These are phyloP conservation scores for Pseudopyrenochaeta lycopersici DNA, from an alignment of 2,329 filamentous ascomycete genomes.

Conservation along the genomic window DNA sequence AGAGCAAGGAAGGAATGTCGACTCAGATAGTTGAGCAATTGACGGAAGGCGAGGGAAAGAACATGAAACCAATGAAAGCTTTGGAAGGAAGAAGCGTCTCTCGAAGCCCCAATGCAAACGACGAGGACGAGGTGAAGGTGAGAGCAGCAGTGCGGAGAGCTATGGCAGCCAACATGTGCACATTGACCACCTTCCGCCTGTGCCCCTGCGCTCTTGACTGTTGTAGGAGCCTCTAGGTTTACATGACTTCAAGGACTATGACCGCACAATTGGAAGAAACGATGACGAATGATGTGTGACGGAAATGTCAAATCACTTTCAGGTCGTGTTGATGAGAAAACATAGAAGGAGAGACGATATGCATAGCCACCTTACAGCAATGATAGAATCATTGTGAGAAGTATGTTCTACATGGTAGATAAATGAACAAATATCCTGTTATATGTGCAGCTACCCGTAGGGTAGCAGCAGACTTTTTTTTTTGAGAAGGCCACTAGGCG, in stretches of 20 bases:
- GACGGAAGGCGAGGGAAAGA: slow-evolving; percentile 3
- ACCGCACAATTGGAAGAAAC: not conserved
- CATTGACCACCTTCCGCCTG: not conserved
- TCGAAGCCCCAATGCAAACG: slow-evolving; percentile 4
- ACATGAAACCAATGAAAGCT: slow-evolving; percentile 4
- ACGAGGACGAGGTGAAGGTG: slow-evolving; percentile 19
- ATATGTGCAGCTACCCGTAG: slow-evolving; percentile 26
- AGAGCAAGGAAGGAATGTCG: slow-evolving; percentile 1
- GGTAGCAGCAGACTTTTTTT: slow-evolving; percentile 6
- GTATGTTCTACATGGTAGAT: slow-evolving; percentile 18
- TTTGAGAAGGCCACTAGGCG: slow-evolving; percentile 6
- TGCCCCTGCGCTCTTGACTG: not conserved
- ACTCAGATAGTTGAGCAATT: not conserved
- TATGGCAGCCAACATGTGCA: not conserved
- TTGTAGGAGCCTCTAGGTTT: not conserved
- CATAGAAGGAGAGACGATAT: not conserved
- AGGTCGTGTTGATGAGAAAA: not conserved
- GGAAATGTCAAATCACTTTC: too few species aligned
- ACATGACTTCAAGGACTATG: not conserved
- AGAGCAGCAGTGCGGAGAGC: not conserved
- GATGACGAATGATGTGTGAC: too few species aligned
- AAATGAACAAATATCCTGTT: not conserved
- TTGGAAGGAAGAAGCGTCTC: slow-evolving; percentile 10
- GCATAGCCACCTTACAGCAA: not conserved
- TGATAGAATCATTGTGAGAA: not conserved